Conservation (phyloP, 495 filamentous ascomycete genomes). For the Aspergillus biplanus region DNA sequence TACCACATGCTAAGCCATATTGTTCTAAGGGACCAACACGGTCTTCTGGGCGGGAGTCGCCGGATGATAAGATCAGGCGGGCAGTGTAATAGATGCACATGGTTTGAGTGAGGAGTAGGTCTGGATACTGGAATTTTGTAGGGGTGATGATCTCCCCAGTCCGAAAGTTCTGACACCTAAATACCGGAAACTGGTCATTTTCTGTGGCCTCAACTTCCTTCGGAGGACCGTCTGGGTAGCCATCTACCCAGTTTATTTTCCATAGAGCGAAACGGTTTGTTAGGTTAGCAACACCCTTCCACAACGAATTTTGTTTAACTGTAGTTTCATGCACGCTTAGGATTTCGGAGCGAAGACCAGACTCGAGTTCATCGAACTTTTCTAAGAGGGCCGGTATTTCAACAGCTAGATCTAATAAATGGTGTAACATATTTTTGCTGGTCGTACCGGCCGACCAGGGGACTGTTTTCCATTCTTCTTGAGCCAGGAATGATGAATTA, state of each 20-base stretch:
- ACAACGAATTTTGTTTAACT: constrained; percentile 42
- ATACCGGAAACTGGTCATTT: constrained; percentile 41
- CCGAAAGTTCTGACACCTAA: constrained; percentile 43
- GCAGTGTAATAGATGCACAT: constrained; percentile 48
- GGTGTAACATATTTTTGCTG: constrained; percentile 46
- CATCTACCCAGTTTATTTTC: constrained; percentile 41
- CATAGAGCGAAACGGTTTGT: constrained; percentile 39
- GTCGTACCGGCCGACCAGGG: constrained; percentile 48
- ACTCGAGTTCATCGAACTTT: constrained; percentile 38
- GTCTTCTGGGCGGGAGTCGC: constrained; percentile 40
- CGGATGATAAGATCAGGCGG: constrained; percentile 42
- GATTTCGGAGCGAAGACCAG: constrained; percentile 22
- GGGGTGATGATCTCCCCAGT: constrained; percentile 42
- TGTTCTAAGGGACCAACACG: constrained; percentile 40
- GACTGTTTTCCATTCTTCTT: constrained; percentile 48
- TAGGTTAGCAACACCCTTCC: constrained; percentile 42
- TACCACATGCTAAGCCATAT: constrained; percentile 45
- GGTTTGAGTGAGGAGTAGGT: constrained; percentile 46
- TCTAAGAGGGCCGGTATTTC: constrained; percentile 41
- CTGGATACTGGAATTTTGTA: constrained; percentile 43
- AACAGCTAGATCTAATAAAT: constrained; percentile 45
- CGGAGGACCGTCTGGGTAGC: constrained; percentile 39
- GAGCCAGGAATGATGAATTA: constrained; percentile 40
- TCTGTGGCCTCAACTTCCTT: constrained; percentile 32
- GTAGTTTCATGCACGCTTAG: constrained; percentile 40